These are phyloP conservation scores for Acacia melanoxylon DNA, from an alignment of 306 rosid species.

Conservation along the genomic window DNA sequence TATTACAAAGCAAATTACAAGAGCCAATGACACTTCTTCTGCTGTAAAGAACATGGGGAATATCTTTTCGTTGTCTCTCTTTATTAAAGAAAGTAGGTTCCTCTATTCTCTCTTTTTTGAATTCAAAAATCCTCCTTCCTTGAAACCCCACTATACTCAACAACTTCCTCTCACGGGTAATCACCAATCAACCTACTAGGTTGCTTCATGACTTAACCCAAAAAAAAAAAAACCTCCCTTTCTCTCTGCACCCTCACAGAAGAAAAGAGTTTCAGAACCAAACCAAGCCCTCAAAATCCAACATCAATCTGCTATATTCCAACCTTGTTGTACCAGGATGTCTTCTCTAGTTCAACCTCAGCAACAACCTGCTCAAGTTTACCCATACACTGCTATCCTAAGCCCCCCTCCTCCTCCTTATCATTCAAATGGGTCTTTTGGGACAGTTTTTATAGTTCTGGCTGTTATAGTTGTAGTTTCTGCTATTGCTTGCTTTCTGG, in stretches of 20 bases:
- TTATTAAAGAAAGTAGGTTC: slow-evolving; percentile 57
- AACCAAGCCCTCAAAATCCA: slow-evolving; percentile 34
- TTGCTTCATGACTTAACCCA: slow-evolving; percentile 45
- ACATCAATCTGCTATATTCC: neutral
- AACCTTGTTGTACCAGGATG: slow-evolving; percentile 36
- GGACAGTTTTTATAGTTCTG: slow-evolving; percentile 80
- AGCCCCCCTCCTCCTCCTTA: slow-evolving; percentile 46
- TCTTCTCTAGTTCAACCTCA: slow-evolving; percentile 54
- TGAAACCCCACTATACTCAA: slow-evolving; percentile 38
- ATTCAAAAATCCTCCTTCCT: slow-evolving; percentile 37
- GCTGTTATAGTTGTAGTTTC: slow-evolving; percentile 74
- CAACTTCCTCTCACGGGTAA: slow-evolving; percentile 35
- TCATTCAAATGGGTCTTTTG: slow-evolving; percentile 84
- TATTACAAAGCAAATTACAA: slow-evolving; percentile 50
- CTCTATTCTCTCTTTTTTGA: slow-evolving; percentile 33
- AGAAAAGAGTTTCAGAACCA: slow-evolving; percentile 31
- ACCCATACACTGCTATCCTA: slow-evolving; percentile 55
- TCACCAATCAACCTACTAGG: slow-evolving; percentile 32
- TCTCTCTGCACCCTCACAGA: slow-evolving; percentile 63
- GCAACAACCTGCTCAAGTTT: slow-evolving; percentile 54
- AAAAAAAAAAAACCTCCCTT: slow-evolving; percentile 38
- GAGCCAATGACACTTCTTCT: slow-evolving; percentile 30
- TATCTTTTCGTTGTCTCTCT: slow-evolving; percentile 61
- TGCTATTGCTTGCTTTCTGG: slow-evolving; percentile 72
- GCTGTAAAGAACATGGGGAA: slow-evolving; percentile 38